Conservation (phyloP, 2,329 filamentous ascomycete species). For the Aspergillus chevalieri region DNA sequence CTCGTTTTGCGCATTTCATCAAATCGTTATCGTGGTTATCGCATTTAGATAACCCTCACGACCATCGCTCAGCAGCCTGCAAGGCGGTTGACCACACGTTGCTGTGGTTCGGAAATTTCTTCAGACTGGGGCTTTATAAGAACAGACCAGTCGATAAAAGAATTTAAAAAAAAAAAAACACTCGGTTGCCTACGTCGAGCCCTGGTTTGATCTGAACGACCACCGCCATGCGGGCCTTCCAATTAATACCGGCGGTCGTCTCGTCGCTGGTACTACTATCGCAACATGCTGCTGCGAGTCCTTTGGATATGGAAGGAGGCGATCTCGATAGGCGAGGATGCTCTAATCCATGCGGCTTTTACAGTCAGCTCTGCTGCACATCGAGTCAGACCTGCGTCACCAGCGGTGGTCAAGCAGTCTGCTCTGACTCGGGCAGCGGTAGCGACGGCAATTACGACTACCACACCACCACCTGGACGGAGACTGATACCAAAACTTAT, state of each 20-base stretch:
- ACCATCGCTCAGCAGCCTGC: neutral
- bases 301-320: slow-evolving; percentile 20
- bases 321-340: slow-evolving; percentile 34
- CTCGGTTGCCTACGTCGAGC: neutral
- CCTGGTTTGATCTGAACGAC: neutral
- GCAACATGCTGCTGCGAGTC: slow-evolving; percentile 23
- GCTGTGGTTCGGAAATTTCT: neutral
- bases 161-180: neutral
- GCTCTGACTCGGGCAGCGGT: slow-evolving; percentile 16
- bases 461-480: slow-evolving; percentile 52
- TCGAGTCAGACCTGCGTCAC: slow-evolving; percentile 45
- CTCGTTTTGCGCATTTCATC: neutral
- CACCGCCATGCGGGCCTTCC: slow-evolving; percentile 25
- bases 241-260: slow-evolving; percentile 17
- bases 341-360: slow-evolving; percentile 48
- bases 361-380: slow-evolving; percentile 46
- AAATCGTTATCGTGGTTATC: neutral
- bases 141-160: neutral
- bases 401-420: slow-evolving; percentile 43
- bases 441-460: slow-evolving; percentile 43
- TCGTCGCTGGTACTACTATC: slow-evolving; percentile 23
- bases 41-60: neutral
- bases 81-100: neutral
- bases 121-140: neutral
- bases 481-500: slow-evolving; percentile 49